Evolutionary conservation across 2,329 filamentous ascomycete species (phyloP), one percentile per base, ranked within the genome.

Genomic region (Ophiocordyceps australis): DNA sequence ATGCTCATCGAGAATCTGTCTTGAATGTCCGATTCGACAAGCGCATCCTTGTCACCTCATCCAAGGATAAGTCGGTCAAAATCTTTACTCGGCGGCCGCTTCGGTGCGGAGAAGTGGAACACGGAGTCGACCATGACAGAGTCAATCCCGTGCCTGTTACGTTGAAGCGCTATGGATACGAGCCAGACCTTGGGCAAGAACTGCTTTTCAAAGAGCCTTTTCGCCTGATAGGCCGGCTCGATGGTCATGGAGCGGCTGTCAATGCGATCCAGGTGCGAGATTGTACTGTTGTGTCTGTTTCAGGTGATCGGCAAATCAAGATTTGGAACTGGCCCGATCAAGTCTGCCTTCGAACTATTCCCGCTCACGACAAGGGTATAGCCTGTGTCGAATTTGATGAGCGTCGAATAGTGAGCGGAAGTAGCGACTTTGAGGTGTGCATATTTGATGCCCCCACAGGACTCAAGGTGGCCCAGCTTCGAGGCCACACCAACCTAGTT

Each of bases 341-440:
- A 30, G 57, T 65, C 22, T 86, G 80, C 46, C 62, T 66, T 23
- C 71, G 78, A 39, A 92, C 80, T 1, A 72, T 92, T 18, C 62
- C 79, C 20, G 89, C 86, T 2, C 89, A 98, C 41, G 71, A 70
- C 34, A 98, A 98, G 47, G 89, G 89, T 17, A 95, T 98, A 39
- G 89, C 89, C 3, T 98, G 89, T 46, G 85, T 98, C 11, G 86
- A 98, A 49, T 95, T 89, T 43, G 89, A 98, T 45, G 83, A 82
- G 15, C 73, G 81, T 26, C 71, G 89, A 13, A 91, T 98, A 34
- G 82, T 98, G 26, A 94, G 82, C 39, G 89, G 89, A 3, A 94
- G 85, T 48, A 94, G 85, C 38, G 89, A 98, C 47, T 83, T 91
- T 44, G 85, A 89, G 21, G 82, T 98, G 17, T 83, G 89, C 37